Evolutionary conservation across 352 stramenopile genomes (phyloP).

Genomic region (Globisporangium uncinulatum): DNA sequence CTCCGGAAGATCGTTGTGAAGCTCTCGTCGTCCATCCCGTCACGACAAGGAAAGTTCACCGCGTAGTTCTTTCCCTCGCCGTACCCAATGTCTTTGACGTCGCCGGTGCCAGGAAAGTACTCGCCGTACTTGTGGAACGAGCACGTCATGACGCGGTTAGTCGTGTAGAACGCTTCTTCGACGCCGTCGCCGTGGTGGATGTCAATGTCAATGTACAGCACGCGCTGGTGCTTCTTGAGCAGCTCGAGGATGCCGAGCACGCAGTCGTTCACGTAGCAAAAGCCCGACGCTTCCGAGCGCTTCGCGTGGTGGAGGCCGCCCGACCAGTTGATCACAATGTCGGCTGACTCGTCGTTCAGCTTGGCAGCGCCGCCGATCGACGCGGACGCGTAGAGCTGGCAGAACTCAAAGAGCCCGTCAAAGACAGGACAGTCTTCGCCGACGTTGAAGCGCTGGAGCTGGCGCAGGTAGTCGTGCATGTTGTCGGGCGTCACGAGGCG

Average conservation of each 20-base stretch:
- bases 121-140: slow-evolving; percentile 99
- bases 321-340: slow-evolving; percentile 99
- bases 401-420: slow-evolving; percentile 99
- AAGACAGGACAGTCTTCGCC: slow-evolving; percentile 99
- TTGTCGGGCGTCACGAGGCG: slow-evolving; percentile 98
- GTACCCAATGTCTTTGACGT: slow-evolving; percentile 79
- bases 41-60: slow-evolving; percentile 98
- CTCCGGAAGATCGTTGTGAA: slow-evolving; percentile 88
- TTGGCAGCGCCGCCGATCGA: slow-evolving; percentile 95
- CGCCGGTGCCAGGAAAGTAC: slow-evolving; percentile 97
- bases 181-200: slow-evolving; percentile 99
- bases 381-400: slow-evolving; percentile 95
- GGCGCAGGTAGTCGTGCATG: slow-evolving; percentile 94
- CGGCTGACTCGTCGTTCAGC: slow-evolving; percentile 93
- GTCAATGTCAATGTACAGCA: slow-evolving; percentile 99
- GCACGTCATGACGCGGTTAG: slow-evolving; percentile 97
- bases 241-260: slow-evolving; percentile 98
- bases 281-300: slow-evolving; percentile 97
- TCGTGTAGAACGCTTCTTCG: slow-evolving; percentile 99
- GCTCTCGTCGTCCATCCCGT: slow-evolving; percentile 98
- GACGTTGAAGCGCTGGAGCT: slow-evolving; percentile 97
- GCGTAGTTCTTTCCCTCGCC: slow-evolving; percentile 96
- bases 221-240: slow-evolving; percentile 95
- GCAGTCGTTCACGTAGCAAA: slow-evolving; percentile 99
- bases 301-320: slow-evolving; percentile 99